Percentiles rank a stretch among this genome's conserved stretches.
These are phyloP conservation scores for Sarocladium kiliense DNA, from an alignment of 2,329 filamentous ascomycete genomes.

Conservation along the genomic window DNA sequence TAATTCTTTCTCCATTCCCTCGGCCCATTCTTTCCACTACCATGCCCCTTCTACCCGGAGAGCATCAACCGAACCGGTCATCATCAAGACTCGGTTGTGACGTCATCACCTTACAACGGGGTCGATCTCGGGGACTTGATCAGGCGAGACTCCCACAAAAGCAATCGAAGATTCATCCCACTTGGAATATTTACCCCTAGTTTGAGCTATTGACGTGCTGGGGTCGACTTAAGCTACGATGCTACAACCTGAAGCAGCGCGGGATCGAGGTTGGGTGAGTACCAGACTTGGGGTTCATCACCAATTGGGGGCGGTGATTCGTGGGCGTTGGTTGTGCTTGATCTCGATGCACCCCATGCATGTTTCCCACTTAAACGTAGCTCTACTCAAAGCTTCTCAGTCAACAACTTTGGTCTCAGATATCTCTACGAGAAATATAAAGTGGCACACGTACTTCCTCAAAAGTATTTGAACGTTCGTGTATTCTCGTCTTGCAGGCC, in stretches of 20 bases:
- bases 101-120: background rate
- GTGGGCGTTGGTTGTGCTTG: background rate
- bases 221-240: background rate
- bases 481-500: constrained; percentile 13
- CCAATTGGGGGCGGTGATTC: background rate
- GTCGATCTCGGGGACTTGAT: background rate
- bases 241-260: too few relatives aligned
- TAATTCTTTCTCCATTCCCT: background rate
- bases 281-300: too few relatives aligned
- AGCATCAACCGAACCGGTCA: background rate
- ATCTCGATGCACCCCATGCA: background rate
- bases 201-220: background rate
- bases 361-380: background rate
- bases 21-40: background rate
- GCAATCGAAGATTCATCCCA: background rate
- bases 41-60: background rate
- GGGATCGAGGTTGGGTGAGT: too few relatives aligned
- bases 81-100: background rate
- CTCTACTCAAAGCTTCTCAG: too few relatives aligned
- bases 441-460: too few relatives aligned
- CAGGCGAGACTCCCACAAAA: background rate
- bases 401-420: too few relatives aligned
- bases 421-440: too few relatives aligned
- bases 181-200: background rate
- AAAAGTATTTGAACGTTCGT: constrained; percentile 10